Evolutionary conservation across 2,329 filamentous ascomycete genomes (phyloP).

Genomic region (Eurotiales sp.): DNA sequence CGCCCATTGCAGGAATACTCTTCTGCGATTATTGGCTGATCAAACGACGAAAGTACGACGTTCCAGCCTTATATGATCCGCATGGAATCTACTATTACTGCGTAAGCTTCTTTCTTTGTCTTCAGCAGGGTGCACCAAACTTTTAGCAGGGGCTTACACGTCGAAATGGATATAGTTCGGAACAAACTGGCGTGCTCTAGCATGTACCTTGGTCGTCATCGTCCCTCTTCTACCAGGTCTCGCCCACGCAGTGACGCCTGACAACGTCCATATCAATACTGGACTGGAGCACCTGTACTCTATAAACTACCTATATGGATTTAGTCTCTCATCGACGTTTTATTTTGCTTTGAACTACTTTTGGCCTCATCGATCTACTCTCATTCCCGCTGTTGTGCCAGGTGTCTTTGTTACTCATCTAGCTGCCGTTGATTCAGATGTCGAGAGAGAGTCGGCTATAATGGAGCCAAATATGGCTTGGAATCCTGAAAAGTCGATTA

Average conservation of each 20-base stretch:
- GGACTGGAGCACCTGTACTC: constrained; percentile 9
- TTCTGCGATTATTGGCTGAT: constrained; percentile 13
- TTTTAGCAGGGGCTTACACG: too few species aligned
- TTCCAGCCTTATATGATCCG: constrained; percentile 12
- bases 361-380: constrained; percentile 9
- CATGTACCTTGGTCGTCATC: constrained; percentile 8
- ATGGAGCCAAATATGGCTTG: neutral
- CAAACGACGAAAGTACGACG: constrained; percentile 12
- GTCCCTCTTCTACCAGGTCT: constrained; percentile 11
- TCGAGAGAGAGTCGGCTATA: neutral
- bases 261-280: constrained; percentile 2
- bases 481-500: neutral
- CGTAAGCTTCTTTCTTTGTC: neutral
- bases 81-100: constrained; percentile 12
- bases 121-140: neutral
- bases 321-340: constrained; percentile 4
- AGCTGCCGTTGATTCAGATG: neutral
- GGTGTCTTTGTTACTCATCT: constrained; percentile 8
- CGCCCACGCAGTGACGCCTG: constrained; percentile 7
- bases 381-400: constrained; percentile 10
- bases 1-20: constrained; percentile 11
- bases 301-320: constrained; percentile 13
- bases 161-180: neutral
- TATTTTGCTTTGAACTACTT: constrained; percentile 12
- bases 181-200: constrained; percentile 13